Conservation (phyloP, 306 rosid genomes). For the Mimosa bimucronata region DNA sequence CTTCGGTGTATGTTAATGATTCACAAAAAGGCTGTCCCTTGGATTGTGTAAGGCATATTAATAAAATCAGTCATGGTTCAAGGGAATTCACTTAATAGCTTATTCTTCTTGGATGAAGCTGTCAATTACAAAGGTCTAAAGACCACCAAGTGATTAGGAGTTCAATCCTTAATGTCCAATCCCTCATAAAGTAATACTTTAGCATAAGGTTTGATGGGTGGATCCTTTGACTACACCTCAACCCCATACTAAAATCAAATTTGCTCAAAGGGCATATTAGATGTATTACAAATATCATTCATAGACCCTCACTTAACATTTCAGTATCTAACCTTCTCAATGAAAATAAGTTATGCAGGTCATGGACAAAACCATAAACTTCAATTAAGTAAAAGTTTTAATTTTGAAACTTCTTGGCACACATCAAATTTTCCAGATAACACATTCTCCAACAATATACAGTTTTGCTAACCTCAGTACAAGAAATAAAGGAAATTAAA, state of each 20-base stretch:
- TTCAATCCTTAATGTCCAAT: background rate
- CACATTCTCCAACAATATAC: background rate
- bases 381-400: too few relatives aligned
- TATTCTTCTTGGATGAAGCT: background rate
- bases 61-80: conserved; percentile 9
- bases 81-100: background rate
- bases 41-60: background rate
- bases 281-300: background rate
- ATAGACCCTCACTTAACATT: background rate
- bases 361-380: background rate
- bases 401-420: too few relatives aligned
- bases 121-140: background rate
- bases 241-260: background rate
- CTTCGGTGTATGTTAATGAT: background rate
- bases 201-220: background rate
- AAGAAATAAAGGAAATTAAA: too few relatives aligned
- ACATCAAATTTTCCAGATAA: background rate
- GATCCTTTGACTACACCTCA: conserved; percentile 3
- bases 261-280: background rate
- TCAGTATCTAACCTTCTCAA: background rate
- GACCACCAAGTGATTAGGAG: background rate
- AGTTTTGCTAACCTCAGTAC: background rate
- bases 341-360: background rate
- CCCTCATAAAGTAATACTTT: background rate
- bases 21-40: background rate